Evolutionary conservation across 179 eudicot genomes (phyloP).

Genomic region (Beta macrorhiza): DNA sequence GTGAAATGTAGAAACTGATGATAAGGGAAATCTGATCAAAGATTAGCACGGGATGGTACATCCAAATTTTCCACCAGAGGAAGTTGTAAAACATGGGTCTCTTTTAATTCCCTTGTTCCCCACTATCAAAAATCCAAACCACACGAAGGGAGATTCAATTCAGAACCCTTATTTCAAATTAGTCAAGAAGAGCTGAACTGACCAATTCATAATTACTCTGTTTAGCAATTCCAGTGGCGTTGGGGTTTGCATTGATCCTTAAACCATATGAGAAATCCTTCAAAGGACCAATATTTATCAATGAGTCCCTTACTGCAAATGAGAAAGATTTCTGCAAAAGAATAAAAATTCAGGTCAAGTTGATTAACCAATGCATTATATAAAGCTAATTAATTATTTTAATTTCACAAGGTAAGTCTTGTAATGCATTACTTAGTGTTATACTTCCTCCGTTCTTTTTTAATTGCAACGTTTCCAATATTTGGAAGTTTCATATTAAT

Average conservation of each 20-base stretch:
- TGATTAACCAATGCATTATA: neutral
- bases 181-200: conserved; percentile 28
- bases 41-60: neutral
- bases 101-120: neutral
- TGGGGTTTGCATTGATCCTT: conserved; percentile 78
- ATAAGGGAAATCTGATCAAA: neutral
- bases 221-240: conserved; percentile 80
- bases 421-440: neutral
- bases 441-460: too few species aligned
- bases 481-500: too few species aligned
- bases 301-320: conserved; percentile 90
- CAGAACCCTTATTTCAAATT: neutral
- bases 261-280: conserved; percentile 92
- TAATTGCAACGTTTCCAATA: too few species aligned
- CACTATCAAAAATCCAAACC: too few species aligned
- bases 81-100: neutral
- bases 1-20: neutral
- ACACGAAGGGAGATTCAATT: neutral
- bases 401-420: neutral
- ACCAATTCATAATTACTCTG: conserved; percentile 99
- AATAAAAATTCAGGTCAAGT: conserved; percentile 2
- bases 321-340: conserved; percentile 82
- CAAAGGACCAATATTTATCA: conserved; percentile 86
- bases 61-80: neutral
- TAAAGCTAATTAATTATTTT: neutral